Base-by-base conservation (phyloP, 495 filamentous ascomycete species). In the Apiosordaria backusii region DNA sequence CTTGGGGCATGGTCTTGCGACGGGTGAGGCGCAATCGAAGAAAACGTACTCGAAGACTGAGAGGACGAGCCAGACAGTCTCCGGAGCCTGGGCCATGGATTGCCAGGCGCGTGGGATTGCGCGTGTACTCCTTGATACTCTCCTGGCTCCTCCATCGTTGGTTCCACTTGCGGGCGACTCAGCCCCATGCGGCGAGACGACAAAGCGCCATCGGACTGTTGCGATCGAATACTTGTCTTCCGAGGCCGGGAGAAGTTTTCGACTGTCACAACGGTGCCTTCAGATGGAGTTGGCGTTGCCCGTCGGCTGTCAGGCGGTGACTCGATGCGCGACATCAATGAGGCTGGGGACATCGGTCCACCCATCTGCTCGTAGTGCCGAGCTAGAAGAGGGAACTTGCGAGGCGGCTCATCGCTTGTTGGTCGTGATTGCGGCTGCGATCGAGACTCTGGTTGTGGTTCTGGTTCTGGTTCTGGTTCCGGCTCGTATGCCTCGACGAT, bases 171-270 rank as follows among this genome's bases (percentile, higher is more conserved):
- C 60, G 74, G 61, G 64, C 69, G 71, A 25, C 54, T 70, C 55
- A 55, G 60, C 4, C 60, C 65, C 63, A 67, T 61, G 25, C 73
- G 73, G 21, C 75, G 78, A 9, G 74, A 45, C 35, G 35, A 65
- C 19, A 71, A 60, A 50, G 77, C 70, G 57, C 71, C 63, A 57
- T 82, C 79, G 23, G 74, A 72, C 26, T 75, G 72, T 19, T 77
- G 72, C 40, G 77, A 79, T 57, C 75, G 74, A 18, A 84, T 70
- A 62, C 82, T 85, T 7, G 80, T 69, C 60, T 82, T 81, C 50
- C 83, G 71, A 53, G 81, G 82, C 50, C 84, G 78, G 2, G 83
- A 84, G 67, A 85, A 84, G 68, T 84, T 85, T 66, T 84, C 83
- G 61, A 81, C 75, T 26, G 60, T 66, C 69, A 71, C 65, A 26